Percentiles rank a stretch among this genome's conserved stretches.
Evolutionary conservation across 169 alveolate genomes (phyloP).

Genomic region (Eimeria praecox): DNA sequence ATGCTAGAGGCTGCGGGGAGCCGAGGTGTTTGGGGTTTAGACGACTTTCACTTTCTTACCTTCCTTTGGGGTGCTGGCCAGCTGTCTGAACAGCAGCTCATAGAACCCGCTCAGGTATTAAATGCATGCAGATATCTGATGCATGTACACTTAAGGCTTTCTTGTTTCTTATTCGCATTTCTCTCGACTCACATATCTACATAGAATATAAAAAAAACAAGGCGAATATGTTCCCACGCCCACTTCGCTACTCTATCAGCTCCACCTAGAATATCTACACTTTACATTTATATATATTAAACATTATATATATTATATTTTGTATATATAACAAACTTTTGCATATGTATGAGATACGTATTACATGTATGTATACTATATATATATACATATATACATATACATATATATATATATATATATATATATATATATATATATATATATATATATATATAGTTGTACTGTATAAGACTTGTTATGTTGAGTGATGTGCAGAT

Average conservation of each 20-base stretch:
- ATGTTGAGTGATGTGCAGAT: not conserved
- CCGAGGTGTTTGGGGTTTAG: slow-evolving; percentile 99
- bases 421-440: too few relatives aligned
- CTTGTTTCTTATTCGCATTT: not conserved
- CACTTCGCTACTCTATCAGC: not conserved
- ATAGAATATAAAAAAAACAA: too few relatives aligned
- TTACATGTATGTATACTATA: not conserved
- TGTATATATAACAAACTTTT: not conserved
- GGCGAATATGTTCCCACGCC: not conserved
- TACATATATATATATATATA: too few relatives aligned
- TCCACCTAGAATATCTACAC: not conserved
- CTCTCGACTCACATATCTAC: not conserved
- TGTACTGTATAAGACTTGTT: not conserved
- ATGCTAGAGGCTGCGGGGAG: slow-evolving; percentile 99
- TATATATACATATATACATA: too few relatives aligned
- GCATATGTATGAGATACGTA: too few relatives aligned
- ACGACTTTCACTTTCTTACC: slow-evolving; percentile 95
- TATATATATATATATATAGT: too few relatives aligned
- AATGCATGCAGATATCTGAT: too few relatives aligned
- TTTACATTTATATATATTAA: too few relatives aligned
- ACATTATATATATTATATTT: not conserved
- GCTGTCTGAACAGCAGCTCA: slow-evolving; percentile 72
- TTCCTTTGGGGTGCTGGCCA: slow-evolving; percentile 84
- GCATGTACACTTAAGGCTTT: not conserved
- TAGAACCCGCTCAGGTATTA: slow-evolving; percentile 71